phyloP scores from a whole-genome alignment of 768 basidiomycete species.

The Lactifluus rugatus region DNA sequence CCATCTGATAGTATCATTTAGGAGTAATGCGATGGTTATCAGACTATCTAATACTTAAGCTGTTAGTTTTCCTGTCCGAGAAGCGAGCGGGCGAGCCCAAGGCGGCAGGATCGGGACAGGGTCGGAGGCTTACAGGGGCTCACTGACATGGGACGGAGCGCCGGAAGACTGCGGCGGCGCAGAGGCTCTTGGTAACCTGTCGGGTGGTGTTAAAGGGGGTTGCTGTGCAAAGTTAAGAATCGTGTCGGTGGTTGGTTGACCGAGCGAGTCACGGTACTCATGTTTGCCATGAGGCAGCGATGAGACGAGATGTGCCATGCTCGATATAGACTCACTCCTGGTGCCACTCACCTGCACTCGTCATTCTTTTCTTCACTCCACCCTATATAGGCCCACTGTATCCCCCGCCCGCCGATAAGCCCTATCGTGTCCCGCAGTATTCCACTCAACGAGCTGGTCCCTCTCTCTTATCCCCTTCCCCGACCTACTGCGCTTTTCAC shows the following conservation, averaged over 20 bases:
- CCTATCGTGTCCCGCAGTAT: conserved; percentile 5
- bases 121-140: conserved; percentile 10
- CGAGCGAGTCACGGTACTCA: neutral
- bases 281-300: conserved; percentile 12
- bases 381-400: conserved; percentile 1
- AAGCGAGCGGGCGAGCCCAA: neutral
- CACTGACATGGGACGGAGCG: conserved; percentile 2
- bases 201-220: conserved; percentile 1
- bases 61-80: neutral
- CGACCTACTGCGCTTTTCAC: conserved; percentile 1
- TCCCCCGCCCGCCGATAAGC: conserved; percentile 12
- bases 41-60: neutral
- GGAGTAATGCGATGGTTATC: conserved; percentile 8
- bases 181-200: neutral
- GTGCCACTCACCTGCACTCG: neutral
- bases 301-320: neutral
- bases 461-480: neutral
- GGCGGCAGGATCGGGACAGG: neutral
- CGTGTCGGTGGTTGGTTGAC: neutral
- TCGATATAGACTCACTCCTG: conserved; percentile 7
- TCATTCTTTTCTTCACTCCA: conserved; percentile 3
- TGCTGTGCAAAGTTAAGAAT: neutral
- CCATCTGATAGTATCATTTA: conserved; percentile 7
- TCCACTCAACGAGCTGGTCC: neutral
- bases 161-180: neutral